phyloP scores from a whole-genome alignment of 2,329 filamentous ascomycete species.

The Botrytis aclada region DNA sequence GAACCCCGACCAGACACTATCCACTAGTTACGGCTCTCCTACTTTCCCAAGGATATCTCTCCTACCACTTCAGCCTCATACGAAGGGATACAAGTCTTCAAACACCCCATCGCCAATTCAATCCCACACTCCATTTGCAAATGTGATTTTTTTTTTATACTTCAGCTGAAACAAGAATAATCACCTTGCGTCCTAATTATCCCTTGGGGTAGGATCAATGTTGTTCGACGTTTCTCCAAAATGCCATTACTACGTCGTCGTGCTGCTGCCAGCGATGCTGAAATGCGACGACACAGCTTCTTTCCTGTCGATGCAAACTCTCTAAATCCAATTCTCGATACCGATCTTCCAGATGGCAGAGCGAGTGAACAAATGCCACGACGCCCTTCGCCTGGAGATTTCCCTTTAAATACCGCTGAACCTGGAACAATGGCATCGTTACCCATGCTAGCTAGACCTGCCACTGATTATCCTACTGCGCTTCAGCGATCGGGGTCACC shows the following conservation, averaged over 20 bases:
- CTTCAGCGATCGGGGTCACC: constrained; percentile 39
- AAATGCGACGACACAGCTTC: constrained; percentile 37
- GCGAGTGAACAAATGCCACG: constrained; percentile 38
- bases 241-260: constrained; percentile 37
- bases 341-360: constrained; percentile 29
- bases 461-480: constrained; percentile 25
- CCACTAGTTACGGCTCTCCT: constrained; percentile 3
- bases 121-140: constrained; percentile 2
- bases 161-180: not conserved
- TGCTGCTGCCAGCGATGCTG: constrained; percentile 32
- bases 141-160: constrained; percentile 10
- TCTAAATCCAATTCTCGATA: constrained; percentile 22
- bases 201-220: constrained; percentile 16
- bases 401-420: constrained; percentile 23
- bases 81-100: constrained; percentile 17
- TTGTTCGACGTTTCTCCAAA: constrained; percentile 18
- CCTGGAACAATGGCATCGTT: constrained; percentile 23
- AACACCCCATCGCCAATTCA: not conserved
- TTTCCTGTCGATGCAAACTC: constrained; percentile 26
- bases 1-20: no score
- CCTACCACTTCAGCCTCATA: constrained; percentile 17
- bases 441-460: constrained; percentile 22
- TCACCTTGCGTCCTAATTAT: not conserved
- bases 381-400: constrained; percentile 33
- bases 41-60: constrained; percentile 17